These are phyloP conservation scores for Calamus simplicifolius DNA, from an alignment of 176 grass and related monocot genomes.

Conservation along the genomic window DNA sequence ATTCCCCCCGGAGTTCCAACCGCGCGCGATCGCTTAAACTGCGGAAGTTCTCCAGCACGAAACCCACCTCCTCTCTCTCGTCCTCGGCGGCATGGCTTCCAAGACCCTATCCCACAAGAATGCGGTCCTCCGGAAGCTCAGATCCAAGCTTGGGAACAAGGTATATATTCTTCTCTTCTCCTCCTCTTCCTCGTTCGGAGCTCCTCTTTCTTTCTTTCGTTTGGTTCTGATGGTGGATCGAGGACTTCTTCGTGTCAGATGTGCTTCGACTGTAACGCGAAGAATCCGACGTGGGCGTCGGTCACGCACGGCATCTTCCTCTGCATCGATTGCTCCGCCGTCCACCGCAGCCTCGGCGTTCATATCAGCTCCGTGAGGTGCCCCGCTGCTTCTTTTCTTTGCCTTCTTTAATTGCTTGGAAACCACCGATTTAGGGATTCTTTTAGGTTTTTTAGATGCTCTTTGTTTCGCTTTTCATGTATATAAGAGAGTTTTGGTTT, in stretches of 20 bases:
- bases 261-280: conserved; percentile 97
- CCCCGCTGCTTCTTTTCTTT: no score
- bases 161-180: conserved; percentile 15
- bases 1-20: no score
- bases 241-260: conserved; percentile 35
- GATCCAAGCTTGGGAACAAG: conserved; percentile 90
- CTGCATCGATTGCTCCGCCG: conserved; percentile 89
- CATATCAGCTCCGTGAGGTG: conserved; percentile 92
- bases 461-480: no score
- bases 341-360: conserved; percentile 89
- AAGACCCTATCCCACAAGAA: conserved; percentile 49
- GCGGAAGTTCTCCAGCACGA: no score
- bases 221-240: conserved; percentile 17
- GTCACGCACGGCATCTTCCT: conserved; percentile 91
- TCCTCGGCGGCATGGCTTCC: conserved; percentile 27
- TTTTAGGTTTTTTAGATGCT: background rate
- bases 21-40: no score
- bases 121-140: conserved; percentile 78
- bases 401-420: no score
- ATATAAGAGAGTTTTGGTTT: no score
- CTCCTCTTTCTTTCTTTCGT: no score
- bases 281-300: conserved; percentile 93
- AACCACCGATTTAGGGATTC: no score
- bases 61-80: background rate
- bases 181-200: background rate